Conservation (phyloP, 108 stramenopile species). For the Mediolabrus comicus region DNA sequence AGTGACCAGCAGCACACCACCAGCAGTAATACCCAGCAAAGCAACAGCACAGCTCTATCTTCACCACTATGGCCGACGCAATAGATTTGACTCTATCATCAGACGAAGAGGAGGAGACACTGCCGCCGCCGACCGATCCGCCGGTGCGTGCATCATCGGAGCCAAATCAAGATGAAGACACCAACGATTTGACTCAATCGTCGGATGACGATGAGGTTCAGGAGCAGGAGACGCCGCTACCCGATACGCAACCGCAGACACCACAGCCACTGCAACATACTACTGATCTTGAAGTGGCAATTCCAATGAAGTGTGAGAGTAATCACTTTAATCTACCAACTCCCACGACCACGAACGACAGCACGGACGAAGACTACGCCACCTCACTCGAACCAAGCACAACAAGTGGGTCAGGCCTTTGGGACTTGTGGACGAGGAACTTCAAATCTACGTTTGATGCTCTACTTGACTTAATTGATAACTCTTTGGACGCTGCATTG, state of each 20-base stretch:
- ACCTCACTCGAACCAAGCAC: not conserved
- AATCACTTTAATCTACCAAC: not conserved
- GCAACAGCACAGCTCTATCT: too few species aligned
- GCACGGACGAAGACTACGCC: not conserved
- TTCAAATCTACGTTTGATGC: conserved; percentile 51
- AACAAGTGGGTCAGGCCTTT: conserved; percentile 47
- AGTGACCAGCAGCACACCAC: too few species aligned
- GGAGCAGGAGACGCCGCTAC: too few species aligned
- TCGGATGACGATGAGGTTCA: too few species aligned
- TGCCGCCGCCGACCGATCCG: not conserved
- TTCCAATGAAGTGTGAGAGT: too few species aligned
- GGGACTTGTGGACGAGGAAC: conserved; percentile 49
- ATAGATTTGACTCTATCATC: not conserved
- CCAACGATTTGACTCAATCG: too few species aligned
- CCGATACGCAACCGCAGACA: too few species aligned
- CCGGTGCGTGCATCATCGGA: too few species aligned
- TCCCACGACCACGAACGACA: not conserved
- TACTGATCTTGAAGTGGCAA: not conserved
- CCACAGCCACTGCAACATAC: too few species aligned
- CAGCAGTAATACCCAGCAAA: too few species aligned
- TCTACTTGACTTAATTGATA: conserved; percentile 55
- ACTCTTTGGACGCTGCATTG: conserved; percentile 54
- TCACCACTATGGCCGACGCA: not conserved
- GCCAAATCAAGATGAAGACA: too few species aligned
- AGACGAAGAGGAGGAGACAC: not conserved